phyloP scores from a whole-genome alignment of 2,329 filamentous ascomycete species.

The Hypoxylon sp. region DNA sequence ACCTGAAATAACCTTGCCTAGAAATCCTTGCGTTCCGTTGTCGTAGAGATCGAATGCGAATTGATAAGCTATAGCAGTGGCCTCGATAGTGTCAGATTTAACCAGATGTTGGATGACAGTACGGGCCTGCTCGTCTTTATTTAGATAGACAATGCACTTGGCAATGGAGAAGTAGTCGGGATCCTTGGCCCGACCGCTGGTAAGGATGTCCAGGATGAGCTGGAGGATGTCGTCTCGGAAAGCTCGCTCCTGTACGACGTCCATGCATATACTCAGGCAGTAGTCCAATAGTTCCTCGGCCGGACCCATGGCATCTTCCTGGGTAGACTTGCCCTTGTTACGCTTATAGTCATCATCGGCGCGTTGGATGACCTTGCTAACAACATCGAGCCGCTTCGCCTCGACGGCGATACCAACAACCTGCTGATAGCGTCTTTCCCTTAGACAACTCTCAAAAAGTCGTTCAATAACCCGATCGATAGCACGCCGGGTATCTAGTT shows the following conservation, averaged over 20 bases:
- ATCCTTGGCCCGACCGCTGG: constrained; percentile 83
- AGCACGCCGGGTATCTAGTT: constrained; percentile 79
- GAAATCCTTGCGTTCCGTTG: constrained; percentile 97
- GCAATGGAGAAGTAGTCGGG: constrained; percentile 99
- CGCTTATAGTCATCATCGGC: constrained; percentile 89
- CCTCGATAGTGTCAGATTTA: constrained; percentile 81
- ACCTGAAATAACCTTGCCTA: constrained; percentile 88
- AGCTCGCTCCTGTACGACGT: constrained; percentile 92
- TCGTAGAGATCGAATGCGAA: constrained; percentile 99
- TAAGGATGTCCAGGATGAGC: constrained; percentile 91
- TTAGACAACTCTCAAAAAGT: constrained; percentile 91
- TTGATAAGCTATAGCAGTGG: constrained; percentile 91
- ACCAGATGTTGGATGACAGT: constrained; percentile 87
- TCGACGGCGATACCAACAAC: constrained; percentile 98
- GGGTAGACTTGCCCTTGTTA: constrained; percentile 71
- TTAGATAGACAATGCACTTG: constrained; percentile 95
- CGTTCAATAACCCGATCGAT: constrained; percentile 88
- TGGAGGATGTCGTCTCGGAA: constrained; percentile 88
- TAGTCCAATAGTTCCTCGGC: constrained; percentile 98
- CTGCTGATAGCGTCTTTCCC: constrained; percentile 89
- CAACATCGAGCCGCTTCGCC: constrained; percentile 89
- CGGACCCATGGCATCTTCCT: constrained; percentile 67
- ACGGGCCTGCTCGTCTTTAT: constrained; percentile 91
- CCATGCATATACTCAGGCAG: constrained; percentile 95
- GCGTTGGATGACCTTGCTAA: constrained; percentile 87